Conservation (phyloP, 768 basidiomycete species). For the Termitomyces sp. region DNA sequence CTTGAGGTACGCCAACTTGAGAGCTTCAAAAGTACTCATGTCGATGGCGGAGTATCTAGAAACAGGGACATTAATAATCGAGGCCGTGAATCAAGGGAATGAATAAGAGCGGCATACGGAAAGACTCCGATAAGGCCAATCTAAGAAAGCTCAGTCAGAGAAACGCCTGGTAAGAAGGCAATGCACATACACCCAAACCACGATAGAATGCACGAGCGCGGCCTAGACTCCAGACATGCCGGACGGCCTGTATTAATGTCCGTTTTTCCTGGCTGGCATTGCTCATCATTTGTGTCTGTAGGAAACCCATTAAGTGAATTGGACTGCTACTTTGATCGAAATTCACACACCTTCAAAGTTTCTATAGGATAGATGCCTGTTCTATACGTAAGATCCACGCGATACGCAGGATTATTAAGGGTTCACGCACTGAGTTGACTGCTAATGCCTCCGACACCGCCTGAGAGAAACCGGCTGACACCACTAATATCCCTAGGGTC, state of each 20-base stretch:
- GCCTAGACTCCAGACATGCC: conserved; percentile 73
- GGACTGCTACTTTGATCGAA: conserved; percentile 4
- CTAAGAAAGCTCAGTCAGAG: conserved; percentile 32
- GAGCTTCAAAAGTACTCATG: conserved; percentile 94
- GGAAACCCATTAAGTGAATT: conserved; percentile 1
- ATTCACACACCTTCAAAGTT: conserved; percentile 71
- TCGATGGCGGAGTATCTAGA: conserved; percentile 88
- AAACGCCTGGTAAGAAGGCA: conserved; percentile 9
- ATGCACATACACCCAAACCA: conserved; percentile 70
- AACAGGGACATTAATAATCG: not conserved
- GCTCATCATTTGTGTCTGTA: conserved; percentile 95
- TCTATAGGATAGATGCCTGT: conserved; percentile 95
- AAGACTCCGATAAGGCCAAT: conserved; percentile 95
- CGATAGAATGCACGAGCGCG: conserved; percentile 85
- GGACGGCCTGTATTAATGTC: conserved; percentile 56
- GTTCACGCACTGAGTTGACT: conserved; percentile 78
- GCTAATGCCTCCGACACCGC: conserved; percentile 92
- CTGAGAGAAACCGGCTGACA: conserved; percentile 88
- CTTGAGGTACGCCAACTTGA: conserved; percentile 84
- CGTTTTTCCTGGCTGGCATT: conserved; percentile 56
- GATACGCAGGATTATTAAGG: conserved; percentile 1
- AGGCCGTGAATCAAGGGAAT: not conserved
- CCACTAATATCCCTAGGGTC: conserved; percentile 88
- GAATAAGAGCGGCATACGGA: conserved; percentile 50
- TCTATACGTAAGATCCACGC: conserved; percentile 15